Conservation (phyloP, 805 yeast species). For the Kurtzmaniella cleridarum region DNA sequence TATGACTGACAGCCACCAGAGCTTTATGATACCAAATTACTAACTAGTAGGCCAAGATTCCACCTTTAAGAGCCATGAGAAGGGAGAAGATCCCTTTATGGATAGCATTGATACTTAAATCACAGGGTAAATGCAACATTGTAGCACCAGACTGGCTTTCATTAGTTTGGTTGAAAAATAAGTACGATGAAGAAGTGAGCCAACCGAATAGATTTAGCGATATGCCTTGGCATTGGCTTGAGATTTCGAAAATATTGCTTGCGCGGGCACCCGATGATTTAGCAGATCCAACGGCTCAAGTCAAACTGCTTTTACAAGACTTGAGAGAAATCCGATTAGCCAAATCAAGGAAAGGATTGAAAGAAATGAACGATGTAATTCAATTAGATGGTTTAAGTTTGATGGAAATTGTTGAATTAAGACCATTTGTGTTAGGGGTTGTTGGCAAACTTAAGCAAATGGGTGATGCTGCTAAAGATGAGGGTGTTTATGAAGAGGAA, state of each 20-base stretch:
- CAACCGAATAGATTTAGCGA: slow-evolving; percentile 55
- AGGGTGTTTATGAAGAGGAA: slow-evolving; percentile 5
- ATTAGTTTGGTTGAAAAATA: slow-evolving; percentile 44
- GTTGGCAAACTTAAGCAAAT: slow-evolving; percentile 73
- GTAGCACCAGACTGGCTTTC: slow-evolving; percentile 85
- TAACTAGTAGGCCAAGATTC: slow-evolving; percentile 40
- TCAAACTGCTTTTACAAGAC: slow-evolving; percentile 73
- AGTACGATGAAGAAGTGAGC: slow-evolving; percentile 62
- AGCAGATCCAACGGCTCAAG: slow-evolving; percentile 61
- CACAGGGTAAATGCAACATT: slow-evolving; percentile 80
- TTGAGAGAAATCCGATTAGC: slow-evolving; percentile 75
- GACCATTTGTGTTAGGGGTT: slow-evolving; percentile 74
- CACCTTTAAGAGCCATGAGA: slow-evolving; percentile 61
- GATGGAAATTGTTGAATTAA: slow-evolving; percentile 80
- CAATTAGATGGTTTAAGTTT: slow-evolving; percentile 77
- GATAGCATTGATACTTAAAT: slow-evolving; percentile 78
- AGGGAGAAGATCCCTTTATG: slow-evolving; percentile 74
- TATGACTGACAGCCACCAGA: too few relatives aligned
- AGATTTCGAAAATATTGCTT: slow-evolving; percentile 64
- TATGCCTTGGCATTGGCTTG: slow-evolving; percentile 89
- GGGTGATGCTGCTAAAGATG: slow-evolving; percentile 27
- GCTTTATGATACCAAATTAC: too few relatives aligned
- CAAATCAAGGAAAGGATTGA: slow-evolving; percentile 76
- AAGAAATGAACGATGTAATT: slow-evolving; percentile 75
- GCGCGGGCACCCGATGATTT: slow-evolving; percentile 75